A percentile compares a stretch with the other conserved stretches of the same genome.
These are phyloP conservation scores for Coemansia sp. DNA, from an alignment of 192 early-diverging fungal species.

Conservation along the genomic window DNA sequence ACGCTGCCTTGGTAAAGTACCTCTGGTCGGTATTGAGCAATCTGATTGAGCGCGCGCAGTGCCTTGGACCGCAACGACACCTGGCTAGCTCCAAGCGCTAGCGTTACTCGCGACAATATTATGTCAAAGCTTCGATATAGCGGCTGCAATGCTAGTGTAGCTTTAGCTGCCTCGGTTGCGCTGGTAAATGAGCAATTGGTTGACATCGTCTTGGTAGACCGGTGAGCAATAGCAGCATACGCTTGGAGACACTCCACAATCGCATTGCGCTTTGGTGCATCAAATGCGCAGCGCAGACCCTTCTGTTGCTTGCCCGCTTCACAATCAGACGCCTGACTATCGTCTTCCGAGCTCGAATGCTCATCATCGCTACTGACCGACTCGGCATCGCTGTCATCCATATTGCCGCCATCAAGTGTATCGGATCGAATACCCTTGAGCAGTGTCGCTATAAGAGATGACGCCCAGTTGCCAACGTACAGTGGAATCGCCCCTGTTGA, in stretches of 20 bases:
- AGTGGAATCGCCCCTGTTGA: conserved; percentile 37
- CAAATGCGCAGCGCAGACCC: background rate
- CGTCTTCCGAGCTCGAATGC: conserved; percentile 3
- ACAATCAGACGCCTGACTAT: background rate
- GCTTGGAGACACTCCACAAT: conserved; percentile 37
- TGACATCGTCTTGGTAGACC: conserved; percentile 36
- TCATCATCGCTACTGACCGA: conserved; percentile 4
- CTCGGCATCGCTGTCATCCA: background rate
- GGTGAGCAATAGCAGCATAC: conserved; percentile 38
- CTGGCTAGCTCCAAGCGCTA: conserved; percentile 62
- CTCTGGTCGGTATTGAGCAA: conserved; percentile 65
- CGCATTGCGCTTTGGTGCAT: conserved; percentile 28
- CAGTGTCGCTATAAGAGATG: conserved; percentile 31
- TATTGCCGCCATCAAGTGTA: background rate
- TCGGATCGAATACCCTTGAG: conserved; percentile 19
- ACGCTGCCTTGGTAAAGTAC: conserved; percentile 67
- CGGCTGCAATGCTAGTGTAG: conserved; percentile 55
- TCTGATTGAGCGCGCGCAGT: conserved; percentile 73
- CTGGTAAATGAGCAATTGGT: conserved; percentile 12
- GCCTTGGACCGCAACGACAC: conserved; percentile 76
- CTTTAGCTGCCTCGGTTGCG: conserved; percentile 44
- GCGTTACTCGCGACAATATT: conserved; percentile 64
- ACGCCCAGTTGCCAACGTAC: conserved; percentile 42
- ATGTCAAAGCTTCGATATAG: conserved; percentile 71
- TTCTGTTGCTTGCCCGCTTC: background rate